Conservation (phyloP, 2,329 filamentous ascomycete genomes). For the Diaporthe sp. region DNA sequence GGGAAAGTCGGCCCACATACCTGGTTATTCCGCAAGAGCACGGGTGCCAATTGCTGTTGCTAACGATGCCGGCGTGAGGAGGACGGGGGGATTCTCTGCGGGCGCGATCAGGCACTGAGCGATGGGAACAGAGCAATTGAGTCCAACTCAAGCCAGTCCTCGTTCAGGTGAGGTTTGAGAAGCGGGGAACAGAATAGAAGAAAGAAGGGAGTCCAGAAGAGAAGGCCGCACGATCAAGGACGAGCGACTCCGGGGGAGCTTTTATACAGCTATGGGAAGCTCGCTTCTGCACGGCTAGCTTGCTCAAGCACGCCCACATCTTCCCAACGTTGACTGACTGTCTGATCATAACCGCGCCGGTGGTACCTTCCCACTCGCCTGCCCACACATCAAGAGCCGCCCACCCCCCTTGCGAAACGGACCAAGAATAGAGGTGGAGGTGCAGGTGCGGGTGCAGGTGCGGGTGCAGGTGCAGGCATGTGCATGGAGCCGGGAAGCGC, state of each 20-base stretch:
- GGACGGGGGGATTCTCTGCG: not conserved
- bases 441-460: not conserved
- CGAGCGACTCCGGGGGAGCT: conserved; percentile 13
- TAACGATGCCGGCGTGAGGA: not conserved
- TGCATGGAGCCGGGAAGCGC: conserved; percentile 11
- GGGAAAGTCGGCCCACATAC: not conserved
- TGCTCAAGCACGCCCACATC: conserved; percentile 13
- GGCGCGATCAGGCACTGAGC: not conserved
- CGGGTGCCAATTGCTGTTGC: not conserved
- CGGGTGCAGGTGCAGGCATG: conserved; percentile 18
- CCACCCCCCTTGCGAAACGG: not conserved
- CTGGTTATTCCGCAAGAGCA: not conserved
- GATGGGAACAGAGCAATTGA: conserved; percentile 7
- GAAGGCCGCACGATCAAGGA: not conserved
- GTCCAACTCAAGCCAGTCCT: not conserved
- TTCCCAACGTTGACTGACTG: conserved; percentile 4
- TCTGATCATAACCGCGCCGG: conserved; percentile 14
- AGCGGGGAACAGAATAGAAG: not conserved
- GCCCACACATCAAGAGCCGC: not conserved
- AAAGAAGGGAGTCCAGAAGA: not conserved
- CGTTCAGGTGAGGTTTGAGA: not conserved
- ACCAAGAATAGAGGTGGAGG: conserved; percentile 29
- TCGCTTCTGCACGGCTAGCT: conserved; percentile 25
- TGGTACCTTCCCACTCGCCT: conserved; percentile 16
- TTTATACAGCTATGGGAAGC: conserved; percentile 24